Evolutionary conservation across 192 early-diverging fungal genomes (phyloP).

Genomic region (Diversispora epigaea): DNA sequence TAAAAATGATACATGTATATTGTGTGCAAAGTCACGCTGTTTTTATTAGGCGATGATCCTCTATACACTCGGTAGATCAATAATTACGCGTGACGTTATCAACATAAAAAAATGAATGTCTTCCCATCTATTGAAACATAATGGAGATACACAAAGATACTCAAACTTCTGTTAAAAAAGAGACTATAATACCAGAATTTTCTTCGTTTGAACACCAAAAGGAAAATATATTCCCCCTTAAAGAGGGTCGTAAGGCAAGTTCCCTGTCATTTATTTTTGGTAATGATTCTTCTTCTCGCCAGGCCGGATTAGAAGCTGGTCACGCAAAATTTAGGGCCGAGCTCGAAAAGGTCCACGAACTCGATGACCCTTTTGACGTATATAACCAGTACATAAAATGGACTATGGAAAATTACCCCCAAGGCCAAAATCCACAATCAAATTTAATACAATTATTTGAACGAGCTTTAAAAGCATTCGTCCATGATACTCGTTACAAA

Average conservation of each 20-base stretch:
- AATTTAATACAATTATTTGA: conserved; percentile 55
- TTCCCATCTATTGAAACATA: no score
- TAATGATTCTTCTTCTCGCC: conserved; percentile 34
- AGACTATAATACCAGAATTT: neutral
- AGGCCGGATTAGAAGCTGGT: conserved; percentile 28
- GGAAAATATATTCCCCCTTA: conserved; percentile 73
- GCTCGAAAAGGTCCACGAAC: conserved; percentile 39
- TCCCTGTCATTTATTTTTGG: conserved; percentile 36
- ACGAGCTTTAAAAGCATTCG: conserved; percentile 44
- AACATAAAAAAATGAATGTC: no score
- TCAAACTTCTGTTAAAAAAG: no score
- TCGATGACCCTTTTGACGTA: conserved; percentile 61
- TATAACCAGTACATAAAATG: conserved; percentile 60
- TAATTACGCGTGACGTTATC: no score
- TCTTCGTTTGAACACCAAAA: conserved; percentile 67
- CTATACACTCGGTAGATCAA: no score
- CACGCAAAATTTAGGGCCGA: conserved; percentile 38
- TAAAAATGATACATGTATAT: no score
- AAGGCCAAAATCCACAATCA: conserved; percentile 53
- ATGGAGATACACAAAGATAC: no score
- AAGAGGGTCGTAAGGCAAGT: conserved; percentile 64
- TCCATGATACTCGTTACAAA: conserved; percentile 55
- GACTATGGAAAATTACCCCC: conserved; percentile 62
- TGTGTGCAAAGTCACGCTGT: no score
- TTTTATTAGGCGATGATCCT: no score